A percentile compares a stretch with the other conserved stretches of the same genome.
phyloP scores from a whole-genome alignment of 1,284 basidiomycete species.

The Ustilago nuda region DNA sequence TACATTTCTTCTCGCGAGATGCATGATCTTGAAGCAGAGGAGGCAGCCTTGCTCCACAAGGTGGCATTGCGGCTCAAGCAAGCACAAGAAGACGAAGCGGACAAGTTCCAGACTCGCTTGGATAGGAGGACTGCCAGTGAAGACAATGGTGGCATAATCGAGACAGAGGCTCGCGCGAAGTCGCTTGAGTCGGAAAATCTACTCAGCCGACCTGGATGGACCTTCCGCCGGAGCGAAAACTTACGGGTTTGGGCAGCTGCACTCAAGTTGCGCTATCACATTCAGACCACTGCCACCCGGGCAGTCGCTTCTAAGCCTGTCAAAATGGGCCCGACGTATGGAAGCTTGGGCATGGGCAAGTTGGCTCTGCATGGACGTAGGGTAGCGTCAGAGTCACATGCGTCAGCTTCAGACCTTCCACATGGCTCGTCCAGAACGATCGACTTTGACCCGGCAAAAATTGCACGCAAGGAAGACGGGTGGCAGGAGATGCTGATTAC shows the following conservation, averaged over 20 bases:
- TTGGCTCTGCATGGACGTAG: constrained; percentile 39
- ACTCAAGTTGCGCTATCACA: constrained; percentile 48
- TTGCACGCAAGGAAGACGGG: constrained; percentile 79
- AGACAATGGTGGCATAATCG: not conserved
- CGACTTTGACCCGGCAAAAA: constrained; percentile 78
- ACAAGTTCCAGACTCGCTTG: constrained; percentile 46
- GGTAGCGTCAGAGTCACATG: constrained; percentile 32
- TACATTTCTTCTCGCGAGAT: constrained; percentile 81
- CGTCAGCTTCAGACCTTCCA: not conserved
- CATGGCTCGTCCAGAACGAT: constrained; percentile 11
- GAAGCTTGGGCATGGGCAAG: constrained; percentile 39
- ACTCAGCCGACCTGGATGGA: constrained; percentile 45
- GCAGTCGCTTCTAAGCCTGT: constrained; percentile 1
- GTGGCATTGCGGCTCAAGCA: constrained; percentile 49
- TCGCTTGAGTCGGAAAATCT: not conserved
- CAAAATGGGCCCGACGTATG: constrained; percentile 16
- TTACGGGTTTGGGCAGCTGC: constrained; percentile 51
- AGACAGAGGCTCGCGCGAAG: not conserved
- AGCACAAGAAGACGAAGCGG: constrained; percentile 69
- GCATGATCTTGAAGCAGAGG: constrained; percentile 71
- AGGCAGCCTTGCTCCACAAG: constrained; percentile 70
- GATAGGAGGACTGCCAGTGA: constrained; percentile 19
- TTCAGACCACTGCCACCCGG: constrained; percentile 33
- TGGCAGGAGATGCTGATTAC: constrained; percentile 83
- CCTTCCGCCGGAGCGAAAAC: constrained; percentile 56